These are phyloP conservation scores for Microbotryum violaceum DNA, from an alignment of 1,284 basidiomycete genomes.

Conservation along the genomic window DNA sequence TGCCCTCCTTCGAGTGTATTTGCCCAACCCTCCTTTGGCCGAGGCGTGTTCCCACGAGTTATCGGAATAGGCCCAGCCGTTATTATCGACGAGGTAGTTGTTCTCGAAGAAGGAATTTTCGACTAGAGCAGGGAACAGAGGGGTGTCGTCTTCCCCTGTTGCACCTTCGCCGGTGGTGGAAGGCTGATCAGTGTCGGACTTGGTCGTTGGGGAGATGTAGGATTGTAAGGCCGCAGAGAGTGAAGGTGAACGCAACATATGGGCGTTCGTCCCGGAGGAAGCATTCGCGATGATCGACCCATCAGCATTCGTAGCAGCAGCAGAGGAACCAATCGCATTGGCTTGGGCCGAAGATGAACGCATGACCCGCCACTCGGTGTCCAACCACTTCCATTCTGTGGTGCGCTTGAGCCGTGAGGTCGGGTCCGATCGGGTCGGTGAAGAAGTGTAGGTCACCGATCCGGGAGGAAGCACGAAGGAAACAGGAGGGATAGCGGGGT, in stretches of 20 bases:
- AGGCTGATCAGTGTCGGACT: background rate
- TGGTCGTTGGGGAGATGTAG: background rate
- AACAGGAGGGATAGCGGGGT: slow-evolving; percentile 42
- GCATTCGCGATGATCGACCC: background rate
- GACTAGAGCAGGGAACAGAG: slow-evolving; percentile 13
- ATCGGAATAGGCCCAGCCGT: slow-evolving; percentile 46
- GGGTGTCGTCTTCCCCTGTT: background rate
- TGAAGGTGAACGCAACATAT: background rate
- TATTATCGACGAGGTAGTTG: slow-evolving; percentile 38
- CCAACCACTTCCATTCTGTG: slow-evolving; percentile 44
- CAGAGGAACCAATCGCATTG: background rate
- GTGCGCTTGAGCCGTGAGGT: slow-evolving; percentile 36
- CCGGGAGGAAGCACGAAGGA: slow-evolving; percentile 42
- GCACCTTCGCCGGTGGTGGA: background rate
- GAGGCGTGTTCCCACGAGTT: slow-evolving; percentile 45
- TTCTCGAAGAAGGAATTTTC: slow-evolving; percentile 9
- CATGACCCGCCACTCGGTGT: slow-evolving; percentile 43
- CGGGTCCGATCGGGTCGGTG: slow-evolving; percentile 33
- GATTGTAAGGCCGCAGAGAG: background rate
- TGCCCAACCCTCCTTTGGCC: slow-evolving; percentile 40
- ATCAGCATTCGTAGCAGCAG: background rate
- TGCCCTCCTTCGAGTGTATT: slow-evolving; percentile 42
- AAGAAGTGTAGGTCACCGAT: slow-evolving; percentile 35
- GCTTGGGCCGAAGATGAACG: slow-evolving; percentile 1
- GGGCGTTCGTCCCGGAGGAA: slow-evolving; percentile 11